A percentile compares a stretch with the other conserved stretches of the same genome.
phyloP scores from a whole-genome alignment of 805 yeast genomes.

The Zygosaccharomyces pseudorouxii region DNA sequence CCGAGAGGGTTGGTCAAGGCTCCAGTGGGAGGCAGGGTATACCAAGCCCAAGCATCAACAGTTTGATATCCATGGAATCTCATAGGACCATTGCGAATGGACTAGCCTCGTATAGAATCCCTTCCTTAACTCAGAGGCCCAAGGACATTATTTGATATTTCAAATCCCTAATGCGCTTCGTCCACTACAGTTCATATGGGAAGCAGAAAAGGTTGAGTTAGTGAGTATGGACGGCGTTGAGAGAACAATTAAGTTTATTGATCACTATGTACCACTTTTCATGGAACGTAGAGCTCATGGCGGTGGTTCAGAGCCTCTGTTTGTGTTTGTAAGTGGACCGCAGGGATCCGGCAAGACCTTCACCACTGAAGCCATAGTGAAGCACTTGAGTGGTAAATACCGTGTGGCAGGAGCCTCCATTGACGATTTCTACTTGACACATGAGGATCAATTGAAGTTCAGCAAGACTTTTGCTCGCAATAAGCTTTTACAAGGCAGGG shows the following conservation, averaged over 20 bases:
- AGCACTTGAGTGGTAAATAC: constrained; percentile 33
- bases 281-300: constrained; percentile 13
- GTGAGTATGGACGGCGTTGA: constrained; percentile 4
- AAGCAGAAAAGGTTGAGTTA: neutral
- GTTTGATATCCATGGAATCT: neutral
- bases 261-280: constrained; percentile 22
- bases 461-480: constrained; percentile 42
- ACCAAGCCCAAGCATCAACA: neutral
- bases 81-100: too few relatives aligned
- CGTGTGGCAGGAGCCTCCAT: constrained; percentile 54
- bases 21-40: neutral
- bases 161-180: neutral
- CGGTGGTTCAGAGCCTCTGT: constrained; percentile 37
- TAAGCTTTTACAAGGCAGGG: constrained; percentile 66
- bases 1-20: neutral
- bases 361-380: constrained; percentile 42
- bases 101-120: too few relatives aligned
- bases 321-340: constrained; percentile 62
- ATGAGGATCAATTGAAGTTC: constrained; percentile 51
- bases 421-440: constrained; percentile 81
- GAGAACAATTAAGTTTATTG: constrained; percentile 17
- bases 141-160: neutral
- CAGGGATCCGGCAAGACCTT: constrained; percentile 79
- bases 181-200: neutral
- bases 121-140: neutral